Evolutionary conservation across 202 grass and related monocot genomes (phyloP).

Genomic region (Miscanthus sacchariflorus): DNA sequence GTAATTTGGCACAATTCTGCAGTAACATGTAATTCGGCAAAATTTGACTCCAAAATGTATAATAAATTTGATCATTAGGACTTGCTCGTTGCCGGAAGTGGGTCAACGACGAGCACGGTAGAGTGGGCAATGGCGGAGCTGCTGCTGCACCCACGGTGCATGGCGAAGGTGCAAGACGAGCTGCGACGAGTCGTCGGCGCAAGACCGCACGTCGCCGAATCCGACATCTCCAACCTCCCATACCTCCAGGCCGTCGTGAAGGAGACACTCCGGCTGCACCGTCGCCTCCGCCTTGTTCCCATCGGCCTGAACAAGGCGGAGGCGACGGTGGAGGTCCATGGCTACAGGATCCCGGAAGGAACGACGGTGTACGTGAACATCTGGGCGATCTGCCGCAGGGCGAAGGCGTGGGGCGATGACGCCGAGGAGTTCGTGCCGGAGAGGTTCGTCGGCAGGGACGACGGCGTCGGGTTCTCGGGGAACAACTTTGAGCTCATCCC

Average conservation of each 20-base stretch:
- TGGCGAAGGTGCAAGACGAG: background rate
- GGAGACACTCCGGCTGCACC: background rate
- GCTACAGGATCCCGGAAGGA: background rate
- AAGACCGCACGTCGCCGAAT: background rate
- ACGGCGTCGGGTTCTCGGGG: background rate
- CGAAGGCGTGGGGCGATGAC: background rate
- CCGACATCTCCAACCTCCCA: background rate
- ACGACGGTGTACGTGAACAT: background rate
- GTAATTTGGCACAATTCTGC: too few species aligned
- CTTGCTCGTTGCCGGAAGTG: background rate
- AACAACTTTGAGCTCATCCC: background rate
- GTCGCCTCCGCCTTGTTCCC: background rate
- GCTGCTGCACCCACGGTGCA: background rate
- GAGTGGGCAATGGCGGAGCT: constrained; percentile 21
- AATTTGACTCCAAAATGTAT: too few species aligned
- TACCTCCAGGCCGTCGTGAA: background rate
- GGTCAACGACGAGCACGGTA: background rate
- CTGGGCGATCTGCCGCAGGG: background rate
- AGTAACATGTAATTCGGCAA: too few species aligned
- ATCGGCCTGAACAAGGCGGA: background rate
- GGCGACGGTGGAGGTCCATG: background rate
- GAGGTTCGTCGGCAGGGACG: background rate
- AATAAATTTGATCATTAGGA: too few species aligned
- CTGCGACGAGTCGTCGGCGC: background rate
- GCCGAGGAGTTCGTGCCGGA: background rate